phyloP scores from a whole-genome alignment of 306 rosid species.

The Prunus armeniaca region DNA sequence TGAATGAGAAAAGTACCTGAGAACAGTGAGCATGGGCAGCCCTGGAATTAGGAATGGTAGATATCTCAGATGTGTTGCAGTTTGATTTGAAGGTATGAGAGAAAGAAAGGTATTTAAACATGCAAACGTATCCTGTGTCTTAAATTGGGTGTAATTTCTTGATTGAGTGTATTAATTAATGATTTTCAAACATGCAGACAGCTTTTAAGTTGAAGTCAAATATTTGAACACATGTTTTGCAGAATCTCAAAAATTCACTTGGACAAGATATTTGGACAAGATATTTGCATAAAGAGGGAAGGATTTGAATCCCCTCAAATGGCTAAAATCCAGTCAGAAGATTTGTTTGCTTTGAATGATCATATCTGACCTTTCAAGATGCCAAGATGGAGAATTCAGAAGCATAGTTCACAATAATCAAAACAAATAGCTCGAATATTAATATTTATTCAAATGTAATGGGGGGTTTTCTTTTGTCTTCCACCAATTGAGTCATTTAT shows the following conservation, averaged over 20 bases:
- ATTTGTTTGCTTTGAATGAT: not conserved
- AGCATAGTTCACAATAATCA: not conserved
- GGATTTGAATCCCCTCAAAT: not conserved
- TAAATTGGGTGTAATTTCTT: not conserved
- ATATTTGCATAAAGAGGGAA: not conserved
- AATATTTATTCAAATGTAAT: not conserved
- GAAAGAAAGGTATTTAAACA: not conserved
- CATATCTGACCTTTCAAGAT: not conserved
- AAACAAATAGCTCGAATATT: not conserved
- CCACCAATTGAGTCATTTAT: not conserved
- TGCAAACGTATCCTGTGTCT: not conserved
- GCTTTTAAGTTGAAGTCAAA: too few relatives aligned
- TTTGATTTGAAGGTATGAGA: not conserved
- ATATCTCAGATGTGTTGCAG: not conserved
- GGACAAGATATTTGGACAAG: not conserved
- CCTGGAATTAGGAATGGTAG: not conserved
- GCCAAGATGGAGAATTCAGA: not conserved
- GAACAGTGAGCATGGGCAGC: not conserved
- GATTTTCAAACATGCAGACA: not conserved
- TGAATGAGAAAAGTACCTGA: not conserved
- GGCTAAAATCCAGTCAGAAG: too few relatives aligned
- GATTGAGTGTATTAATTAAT: not conserved
- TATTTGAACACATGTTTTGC: too few relatives aligned
- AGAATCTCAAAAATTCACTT: not conserved
- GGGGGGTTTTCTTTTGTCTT: too few relatives aligned